Evolutionary conservation across 345 rosid species (phyloP).

Genomic region (Ailanthus altissimus): DNA sequence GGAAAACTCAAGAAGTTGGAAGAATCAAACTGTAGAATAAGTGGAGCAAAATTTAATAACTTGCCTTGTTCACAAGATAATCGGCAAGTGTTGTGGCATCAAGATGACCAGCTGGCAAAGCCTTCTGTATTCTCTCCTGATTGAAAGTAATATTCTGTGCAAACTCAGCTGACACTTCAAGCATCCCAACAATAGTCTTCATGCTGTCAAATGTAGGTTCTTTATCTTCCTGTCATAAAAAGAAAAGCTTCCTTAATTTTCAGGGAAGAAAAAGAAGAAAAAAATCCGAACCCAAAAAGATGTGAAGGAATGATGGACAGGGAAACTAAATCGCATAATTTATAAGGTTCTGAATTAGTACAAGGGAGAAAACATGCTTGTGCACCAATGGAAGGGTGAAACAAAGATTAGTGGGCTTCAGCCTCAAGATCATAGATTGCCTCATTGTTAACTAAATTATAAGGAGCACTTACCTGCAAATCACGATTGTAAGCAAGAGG

Average conservation of each 20-base stretch:
- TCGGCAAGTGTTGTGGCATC: conserved; percentile 98
- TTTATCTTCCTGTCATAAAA: conserved; percentile 78
- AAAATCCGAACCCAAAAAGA: not conserved
- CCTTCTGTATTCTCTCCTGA: conserved; percentile 56
- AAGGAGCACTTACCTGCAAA: conserved; percentile 57
- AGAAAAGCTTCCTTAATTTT: not conserved
- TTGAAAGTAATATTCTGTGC: conserved; percentile 84
- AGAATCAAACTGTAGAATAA: not conserved
- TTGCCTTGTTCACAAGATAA: conserved; percentile 90
- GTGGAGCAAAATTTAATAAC: conserved; percentile 8
- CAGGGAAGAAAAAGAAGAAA: too few species aligned
- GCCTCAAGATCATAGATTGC: not conserved
- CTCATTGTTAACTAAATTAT: not conserved
- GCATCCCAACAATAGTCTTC: conserved; percentile 81
- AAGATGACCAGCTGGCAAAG: conserved; percentile 88
- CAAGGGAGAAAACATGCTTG: not conserved
- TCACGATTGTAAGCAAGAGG: conserved; percentile 96
- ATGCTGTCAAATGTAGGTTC: conserved; percentile 91
- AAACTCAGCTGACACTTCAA: conserved; percentile 90
- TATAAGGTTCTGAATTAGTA: not conserved
- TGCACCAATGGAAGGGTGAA: not conserved
- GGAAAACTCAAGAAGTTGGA: not conserved
- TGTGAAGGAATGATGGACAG: not conserved
- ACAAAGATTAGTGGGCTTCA: not conserved
- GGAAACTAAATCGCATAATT: not conserved